Base-by-base conservation (phyloP, 148 eudicot species). In the Chenopodium quinoa region DNA sequence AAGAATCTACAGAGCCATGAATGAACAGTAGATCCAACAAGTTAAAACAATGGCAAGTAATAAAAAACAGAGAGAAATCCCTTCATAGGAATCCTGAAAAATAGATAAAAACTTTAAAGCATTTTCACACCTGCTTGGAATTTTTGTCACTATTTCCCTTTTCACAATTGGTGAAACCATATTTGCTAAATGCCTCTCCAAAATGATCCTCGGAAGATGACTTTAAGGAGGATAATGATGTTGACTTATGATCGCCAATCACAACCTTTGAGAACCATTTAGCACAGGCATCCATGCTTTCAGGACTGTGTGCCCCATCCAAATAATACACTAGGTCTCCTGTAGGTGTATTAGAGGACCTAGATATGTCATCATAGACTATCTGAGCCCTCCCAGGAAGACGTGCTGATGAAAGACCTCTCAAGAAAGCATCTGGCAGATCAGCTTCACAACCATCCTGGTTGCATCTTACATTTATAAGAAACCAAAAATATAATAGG, bases 291-390 rank as follows among this genome's bases (percentile, higher is more conserved):
- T 91, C 96, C 88, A 94, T 91, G 88, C 98, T 94, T 83, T 94
- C 98, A 73, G 98, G 94, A 82, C 93, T 91, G 79, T 94, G 98
- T 67, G 98, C 96, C 79, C 98, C 98, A 82, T 94, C 98, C 86
- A 92, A 87, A 88, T 92, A 94, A 83, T 91, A 94, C 17, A 85
- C 75, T 62, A 94, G 79, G 73, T 88, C 94, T 27, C 91, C 96
- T 25, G 86, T 81, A 86, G 89, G 82, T 58, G 72, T 82, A 82
- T 50, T 50, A 65, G 74, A 78, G 72, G 88, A 69, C 56, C 62
- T 78, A 46, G 75, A 52, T 48, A 80, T 73, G 72, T 68, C 77
- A 87, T 94, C 96, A 47, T 81, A 73, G 63, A 94, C 86, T 86
- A 91, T 87, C 85, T 94, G 91, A 87, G 93, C 96, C 86, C 98